Evolutionary conservation across 2,329 filamentous ascomycete genomes (phyloP).

Genomic region (Gnomoniopsis smithogilvyi): DNA sequence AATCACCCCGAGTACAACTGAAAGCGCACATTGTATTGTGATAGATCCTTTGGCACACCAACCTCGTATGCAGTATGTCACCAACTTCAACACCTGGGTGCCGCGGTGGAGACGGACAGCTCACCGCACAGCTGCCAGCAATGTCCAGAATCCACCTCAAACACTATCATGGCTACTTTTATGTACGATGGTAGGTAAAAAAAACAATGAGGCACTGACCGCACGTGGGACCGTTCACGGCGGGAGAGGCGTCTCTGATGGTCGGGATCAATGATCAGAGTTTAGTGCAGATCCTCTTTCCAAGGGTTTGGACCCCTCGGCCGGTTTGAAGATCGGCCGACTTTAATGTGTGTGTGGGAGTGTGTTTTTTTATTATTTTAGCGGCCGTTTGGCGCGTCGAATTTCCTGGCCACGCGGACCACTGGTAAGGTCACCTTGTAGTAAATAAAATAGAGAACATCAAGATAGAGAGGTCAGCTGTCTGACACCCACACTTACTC

Average conservation of each 20-base stretch:
- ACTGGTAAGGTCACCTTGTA: too few species aligned
- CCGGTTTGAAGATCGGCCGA: too few species aligned
- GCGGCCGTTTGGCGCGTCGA: too few species aligned
- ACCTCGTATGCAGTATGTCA: background rate
- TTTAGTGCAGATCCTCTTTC: background rate
- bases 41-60: too few species aligned
- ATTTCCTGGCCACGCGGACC: too few species aligned
- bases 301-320: too few species aligned
- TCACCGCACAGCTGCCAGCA: constrained; percentile 14
- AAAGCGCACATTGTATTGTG: too few species aligned
- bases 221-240: background rate
- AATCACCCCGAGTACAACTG: too few species aligned
- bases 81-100: background rate
- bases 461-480: background rate
- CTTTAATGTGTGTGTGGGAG: too few species aligned
- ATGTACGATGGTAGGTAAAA: too few species aligned
- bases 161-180: too few species aligned
- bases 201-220: background rate
- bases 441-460: background rate
- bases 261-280: background rate
- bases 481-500: too few species aligned
- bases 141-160: background rate
- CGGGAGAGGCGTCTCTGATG: constrained; percentile 1
- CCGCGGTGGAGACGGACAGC: background rate
- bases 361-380: background rate